Evolutionary conservation across 495 filamentous ascomycete genomes (phyloP), one percentile per base, ranked within the genome.

Genomic region (Daldinia grandis): DNA sequence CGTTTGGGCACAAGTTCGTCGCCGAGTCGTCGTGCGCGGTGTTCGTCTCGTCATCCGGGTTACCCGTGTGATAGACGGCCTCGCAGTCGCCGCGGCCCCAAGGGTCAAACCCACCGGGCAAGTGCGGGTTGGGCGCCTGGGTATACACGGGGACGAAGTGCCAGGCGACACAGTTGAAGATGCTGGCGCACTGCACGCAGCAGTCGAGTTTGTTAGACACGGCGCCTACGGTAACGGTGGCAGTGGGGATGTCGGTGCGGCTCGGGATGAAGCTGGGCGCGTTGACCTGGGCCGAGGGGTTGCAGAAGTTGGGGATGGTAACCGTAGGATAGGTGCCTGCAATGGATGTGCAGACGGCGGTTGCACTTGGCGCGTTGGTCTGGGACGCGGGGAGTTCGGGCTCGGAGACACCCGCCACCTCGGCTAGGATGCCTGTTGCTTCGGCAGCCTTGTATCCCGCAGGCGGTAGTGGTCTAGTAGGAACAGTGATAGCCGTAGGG

Each of bases 81-180:
- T 69, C 64, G 67, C 75, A 77, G 27, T 69, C 50, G 10, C 75
- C 73, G 37, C 67, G 69, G 28, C 69, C 69, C 72, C 72, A 77
- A 30, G 75, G 75, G 54, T 77, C 73, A 42, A 77, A 77, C 4
- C 72, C 75, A 19, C 72, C 75, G 12, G 75, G 75, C 0, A 75
- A 58, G 25, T 63, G 61, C 1, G 62, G n/a, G 61, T 72, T 69
- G 4, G 75, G 72, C 5, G 35, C 15, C 19, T 56, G 60, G 12
- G 58, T 63, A 58, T 73, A 73, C 27, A 74, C 62, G n/a, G 75
- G 75, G 5, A 73, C 40, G 49, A 76, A 77, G 44, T 42, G 63
- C 75, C 75, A 77, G 56, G 75, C 73, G 40, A 73, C 62, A 56
- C 75, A 77, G 62, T 77, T 77, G 62, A 73, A 77, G 62, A 75